These are phyloP conservation scores for Neurospora pannonica DNA, from an alignment of 495 filamentous ascomycete genomes.

Conservation along the genomic window DNA sequence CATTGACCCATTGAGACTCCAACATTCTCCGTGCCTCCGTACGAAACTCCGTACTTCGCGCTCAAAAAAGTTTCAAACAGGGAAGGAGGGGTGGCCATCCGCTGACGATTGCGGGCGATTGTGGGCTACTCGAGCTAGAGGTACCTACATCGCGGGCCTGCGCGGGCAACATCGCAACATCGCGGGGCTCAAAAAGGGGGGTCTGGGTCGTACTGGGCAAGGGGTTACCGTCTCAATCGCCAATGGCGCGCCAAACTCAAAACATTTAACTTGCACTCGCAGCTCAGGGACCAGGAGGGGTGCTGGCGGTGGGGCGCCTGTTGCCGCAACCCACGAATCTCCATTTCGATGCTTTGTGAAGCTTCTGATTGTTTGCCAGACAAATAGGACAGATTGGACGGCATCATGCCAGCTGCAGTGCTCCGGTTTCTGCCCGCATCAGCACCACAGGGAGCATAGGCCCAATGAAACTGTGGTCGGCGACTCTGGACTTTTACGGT, in stretches of 20 bases:
- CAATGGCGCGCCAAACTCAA: not conserved
- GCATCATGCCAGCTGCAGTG: not conserved
- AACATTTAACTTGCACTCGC: not conserved
- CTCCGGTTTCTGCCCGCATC: not conserved
- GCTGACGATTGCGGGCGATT: not conserved
- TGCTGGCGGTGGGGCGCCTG: not conserved
- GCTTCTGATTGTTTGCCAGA: not conserved
- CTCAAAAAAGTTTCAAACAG: not conserved
- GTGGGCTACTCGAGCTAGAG: not conserved
- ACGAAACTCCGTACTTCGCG: not conserved
- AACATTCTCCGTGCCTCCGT: not conserved
- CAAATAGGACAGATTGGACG: not conserved
- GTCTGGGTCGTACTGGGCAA: not conserved
- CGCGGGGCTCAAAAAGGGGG: not conserved
- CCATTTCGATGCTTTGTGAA: not conserved
- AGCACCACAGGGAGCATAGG: not conserved
- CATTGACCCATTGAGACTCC: not conserved
- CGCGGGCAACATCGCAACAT: not conserved
- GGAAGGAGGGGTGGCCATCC: not conserved
- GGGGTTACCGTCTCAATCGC: not conserved
- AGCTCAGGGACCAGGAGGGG: not conserved
- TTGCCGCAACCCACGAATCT: not conserved
- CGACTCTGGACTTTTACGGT: not conserved
- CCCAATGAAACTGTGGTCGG: not conserved
- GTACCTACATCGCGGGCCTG: not conserved